Evolutionary conservation across 495 filamentous ascomycete species (phyloP).

Genomic region (Daldinia decipiens): DNA sequence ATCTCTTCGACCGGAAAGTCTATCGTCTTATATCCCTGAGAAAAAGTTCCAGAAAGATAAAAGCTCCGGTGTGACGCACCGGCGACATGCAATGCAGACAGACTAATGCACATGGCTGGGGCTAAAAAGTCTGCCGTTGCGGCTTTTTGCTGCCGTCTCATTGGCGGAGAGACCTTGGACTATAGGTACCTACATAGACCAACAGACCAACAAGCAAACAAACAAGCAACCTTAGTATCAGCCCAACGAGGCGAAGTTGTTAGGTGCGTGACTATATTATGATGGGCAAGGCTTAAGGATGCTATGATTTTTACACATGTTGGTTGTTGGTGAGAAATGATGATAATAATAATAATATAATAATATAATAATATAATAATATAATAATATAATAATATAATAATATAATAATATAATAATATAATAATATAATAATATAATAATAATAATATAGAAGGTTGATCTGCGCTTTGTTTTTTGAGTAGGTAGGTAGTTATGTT

Average conservation of each 20-base stretch:
- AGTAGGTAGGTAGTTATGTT: too few species aligned
- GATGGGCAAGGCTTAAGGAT: too few species aligned
- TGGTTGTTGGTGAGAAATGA: background rate
- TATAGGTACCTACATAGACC: too few species aligned
- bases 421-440: too few species aligned
- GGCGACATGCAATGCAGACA: constrained; percentile 33
- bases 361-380: too few species aligned
- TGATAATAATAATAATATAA: background rate
- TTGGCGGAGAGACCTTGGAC: background rate
- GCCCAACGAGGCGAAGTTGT: background rate
- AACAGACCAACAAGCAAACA: too few species aligned
- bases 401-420: too few species aligned
- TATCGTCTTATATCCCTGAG: background rate
- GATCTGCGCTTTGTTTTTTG: background rate
- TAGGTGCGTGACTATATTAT: background rate
- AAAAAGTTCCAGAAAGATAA: constrained; percentile 22
- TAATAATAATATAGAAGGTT: background rate
- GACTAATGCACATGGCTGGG: constrained; percentile 17
- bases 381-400: too few species aligned
- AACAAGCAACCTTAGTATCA: background rate
- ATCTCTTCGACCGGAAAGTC: background rate
- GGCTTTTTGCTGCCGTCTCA: background rate
- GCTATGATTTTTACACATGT: background rate
- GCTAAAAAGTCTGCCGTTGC: constrained; percentile 1
- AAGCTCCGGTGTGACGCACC: constrained; percentile 39